Evolutionary conservation across 1,284 basidiomycete genomes (phyloP).

Genomic region (Tylopilus orsonianus): DNA sequence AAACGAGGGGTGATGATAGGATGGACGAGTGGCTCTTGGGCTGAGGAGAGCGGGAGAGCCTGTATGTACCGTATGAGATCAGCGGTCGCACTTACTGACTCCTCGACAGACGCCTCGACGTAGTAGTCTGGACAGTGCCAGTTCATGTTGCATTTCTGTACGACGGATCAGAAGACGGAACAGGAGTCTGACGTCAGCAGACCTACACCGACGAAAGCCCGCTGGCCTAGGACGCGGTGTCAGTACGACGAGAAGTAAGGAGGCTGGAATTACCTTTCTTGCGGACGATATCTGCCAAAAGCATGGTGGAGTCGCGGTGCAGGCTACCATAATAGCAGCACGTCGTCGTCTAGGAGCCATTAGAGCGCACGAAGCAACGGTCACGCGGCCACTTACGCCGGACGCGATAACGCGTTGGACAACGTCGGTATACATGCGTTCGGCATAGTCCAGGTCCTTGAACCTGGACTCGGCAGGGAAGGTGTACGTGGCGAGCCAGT

Average conservation of each 20-base stretch:
- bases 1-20: conserved; percentile 95
- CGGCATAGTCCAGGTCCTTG: conserved; percentile 70
- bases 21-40: conserved; percentile 61
- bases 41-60: conserved; percentile 40
- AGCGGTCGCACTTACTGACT: conserved; percentile 61
- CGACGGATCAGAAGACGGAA: conserved; percentile 14
- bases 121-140: conserved; percentile 70
- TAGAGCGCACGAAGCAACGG: not conserved
- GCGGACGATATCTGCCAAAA: conserved; percentile 77
- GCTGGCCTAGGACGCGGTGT: conserved; percentile 58
- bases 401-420: conserved; percentile 74
- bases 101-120: conserved; percentile 60
- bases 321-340: conserved; percentile 90
- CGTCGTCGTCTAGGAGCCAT: conserved; percentile 74
- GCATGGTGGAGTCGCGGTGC: conserved; percentile 80
- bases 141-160: conserved; percentile 96
- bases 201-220: conserved; percentile 81
- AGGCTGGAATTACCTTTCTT: conserved; percentile 48
- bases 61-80: conserved; percentile 73
- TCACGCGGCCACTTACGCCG: conserved; percentile 56
- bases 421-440: conserved; percentile 68
- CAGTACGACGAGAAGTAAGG: conserved; percentile 1
- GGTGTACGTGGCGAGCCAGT: conserved; percentile 86
- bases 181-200: conserved; percentile 3
- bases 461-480: conserved; percentile 91